A percentile compares a stretch with the other conserved stretches of the same genome.
Evolutionary conservation across 2,329 filamentous ascomycete species (phyloP).

Genomic region (Fusarium kyushuense): DNA sequence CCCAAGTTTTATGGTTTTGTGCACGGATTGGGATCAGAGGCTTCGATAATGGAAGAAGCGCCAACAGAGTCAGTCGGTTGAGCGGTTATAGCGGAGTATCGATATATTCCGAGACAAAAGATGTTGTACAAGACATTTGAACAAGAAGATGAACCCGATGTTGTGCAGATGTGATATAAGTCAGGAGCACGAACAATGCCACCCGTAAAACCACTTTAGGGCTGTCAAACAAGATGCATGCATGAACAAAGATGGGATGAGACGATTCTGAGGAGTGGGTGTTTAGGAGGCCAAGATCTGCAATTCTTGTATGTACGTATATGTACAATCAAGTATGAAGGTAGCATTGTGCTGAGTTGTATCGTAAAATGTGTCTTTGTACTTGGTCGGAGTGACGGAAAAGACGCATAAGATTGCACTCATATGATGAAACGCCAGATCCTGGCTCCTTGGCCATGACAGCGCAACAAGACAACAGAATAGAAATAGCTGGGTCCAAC

Average conservation of each 20-base stretch:
- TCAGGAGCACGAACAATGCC: constrained; percentile 16
- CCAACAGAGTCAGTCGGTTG: not conserved
- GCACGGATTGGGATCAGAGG: constrained; percentile 37
- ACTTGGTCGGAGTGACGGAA: constrained; percentile 7
- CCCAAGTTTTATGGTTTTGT: constrained; percentile 24
- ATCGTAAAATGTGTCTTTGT: not conserved
- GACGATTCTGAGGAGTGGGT: constrained; percentile 25
- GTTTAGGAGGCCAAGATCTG: constrained; percentile 19
- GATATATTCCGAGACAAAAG: constrained; percentile 10
- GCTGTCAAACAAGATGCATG: constrained; percentile 36
- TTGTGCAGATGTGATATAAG: constrained; percentile 19
- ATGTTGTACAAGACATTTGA: constrained; percentile 14
- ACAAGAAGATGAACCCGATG: constrained; percentile 11
- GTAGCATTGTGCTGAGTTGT: constrained; percentile 2
- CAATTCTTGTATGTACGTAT: constrained; percentile 7
- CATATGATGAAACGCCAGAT: constrained; percentile 38
- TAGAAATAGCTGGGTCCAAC: constrained; percentile 23
- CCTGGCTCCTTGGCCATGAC: constrained; percentile 37
- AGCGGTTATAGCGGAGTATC: constrained; percentile 13
- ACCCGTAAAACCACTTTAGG: constrained; percentile 5
- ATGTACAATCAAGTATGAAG: constrained; percentile 2
- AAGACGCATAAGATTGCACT: constrained; percentile 35
- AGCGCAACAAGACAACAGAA: constrained; percentile 22
- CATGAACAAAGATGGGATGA: constrained; percentile 26
- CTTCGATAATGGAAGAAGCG: constrained; percentile 16